Evolutionary conservation across 768 basidiomycete genomes (phyloP).

Genomic region (Tricholoma terreum): DNA sequence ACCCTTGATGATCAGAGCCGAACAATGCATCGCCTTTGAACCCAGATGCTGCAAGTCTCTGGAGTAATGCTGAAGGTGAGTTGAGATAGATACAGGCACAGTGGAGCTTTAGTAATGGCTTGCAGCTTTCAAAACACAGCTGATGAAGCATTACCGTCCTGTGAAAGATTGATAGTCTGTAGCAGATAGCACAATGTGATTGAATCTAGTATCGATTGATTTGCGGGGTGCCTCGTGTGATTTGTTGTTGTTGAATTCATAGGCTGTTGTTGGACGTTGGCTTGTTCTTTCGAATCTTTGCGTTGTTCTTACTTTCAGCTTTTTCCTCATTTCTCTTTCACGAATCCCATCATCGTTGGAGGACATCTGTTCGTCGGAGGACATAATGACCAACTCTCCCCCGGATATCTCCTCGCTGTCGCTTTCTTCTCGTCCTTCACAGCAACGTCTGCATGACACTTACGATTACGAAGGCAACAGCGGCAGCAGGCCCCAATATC

Average conservation of each 20-base stretch:
- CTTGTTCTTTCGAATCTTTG: not conserved
- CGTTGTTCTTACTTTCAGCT: constrained; percentile 24
- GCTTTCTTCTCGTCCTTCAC: constrained; percentile 55
- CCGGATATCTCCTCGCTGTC: constrained; percentile 79
- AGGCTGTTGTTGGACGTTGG: too few species aligned
- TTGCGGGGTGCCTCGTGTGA: constrained; percentile 12
- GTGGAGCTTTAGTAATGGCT: constrained; percentile 6
- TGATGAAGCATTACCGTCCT: constrained; percentile 71
- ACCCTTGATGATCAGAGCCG: constrained; percentile 53
- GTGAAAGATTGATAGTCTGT: constrained; percentile 33
- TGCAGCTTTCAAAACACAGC: constrained; percentile 67
- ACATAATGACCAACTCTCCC: constrained; percentile 76
- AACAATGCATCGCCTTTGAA: constrained; percentile 93
- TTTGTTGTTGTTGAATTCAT: constrained; percentile 7
- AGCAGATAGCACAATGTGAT: too few species aligned
- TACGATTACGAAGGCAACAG: constrained; percentile 75
- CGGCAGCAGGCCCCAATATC: constrained; percentile 59
- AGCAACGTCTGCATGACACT: constrained; percentile 82
- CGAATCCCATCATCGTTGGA: constrained; percentile 19
- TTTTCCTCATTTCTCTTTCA: constrained; percentile 29
- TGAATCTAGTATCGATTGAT: too few species aligned
- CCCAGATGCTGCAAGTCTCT: constrained; percentile 78
- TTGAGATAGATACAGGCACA: not conserved
- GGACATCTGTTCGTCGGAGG: constrained; percentile 28
- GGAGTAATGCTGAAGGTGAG: constrained; percentile 67